These are phyloP conservation scores for Sutorius australiensis DNA, from an alignment of 768 basidiomycete species.

Conservation along the genomic window DNA sequence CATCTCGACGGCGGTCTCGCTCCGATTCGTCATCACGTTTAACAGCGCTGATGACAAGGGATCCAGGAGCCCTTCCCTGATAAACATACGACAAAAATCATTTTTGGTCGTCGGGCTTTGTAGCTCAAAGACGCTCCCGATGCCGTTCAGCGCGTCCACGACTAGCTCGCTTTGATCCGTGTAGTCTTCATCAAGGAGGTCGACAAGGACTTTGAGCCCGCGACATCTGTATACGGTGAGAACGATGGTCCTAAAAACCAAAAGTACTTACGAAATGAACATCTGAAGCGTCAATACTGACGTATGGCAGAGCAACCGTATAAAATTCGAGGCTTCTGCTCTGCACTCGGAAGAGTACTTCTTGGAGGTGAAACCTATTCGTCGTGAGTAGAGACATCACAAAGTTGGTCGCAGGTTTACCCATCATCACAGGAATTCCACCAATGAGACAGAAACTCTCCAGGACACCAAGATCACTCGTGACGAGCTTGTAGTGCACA, in stretches of 20 bases:
- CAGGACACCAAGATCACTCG: constrained; percentile 74
- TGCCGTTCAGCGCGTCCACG: constrained; percentile 89
- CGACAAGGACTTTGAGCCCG: constrained; percentile 89
- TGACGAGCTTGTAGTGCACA: constrained; percentile 46
- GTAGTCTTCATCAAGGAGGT: constrained; percentile 96
- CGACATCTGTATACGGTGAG: constrained; percentile 62
- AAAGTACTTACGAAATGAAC: constrained; percentile 91
- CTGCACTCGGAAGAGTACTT: constrained; percentile 91
- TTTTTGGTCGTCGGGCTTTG: constrained; percentile 96
- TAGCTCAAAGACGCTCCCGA: constrained; percentile 92
- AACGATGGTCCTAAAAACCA: not conserved
- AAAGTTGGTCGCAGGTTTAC: constrained; percentile 36
- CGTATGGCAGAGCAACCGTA: constrained; percentile 86
- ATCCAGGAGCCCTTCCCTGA: constrained; percentile 90
- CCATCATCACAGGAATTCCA: constrained; percentile 95
- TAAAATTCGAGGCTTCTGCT: constrained; percentile 92
- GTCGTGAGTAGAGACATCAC: constrained; percentile 5
- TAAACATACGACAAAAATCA: constrained; percentile 98
- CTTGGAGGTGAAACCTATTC: constrained; percentile 85
- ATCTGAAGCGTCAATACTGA: constrained; percentile 94
- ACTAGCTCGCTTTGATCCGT: constrained; percentile 87
- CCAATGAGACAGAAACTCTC: constrained; percentile 96
- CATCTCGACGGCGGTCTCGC: constrained; percentile 62
- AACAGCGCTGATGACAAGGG: constrained; percentile 87
- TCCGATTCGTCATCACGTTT: constrained; percentile 78